Evolutionary conservation across 768 basidiomycete genomes (phyloP).

Genomic region (Mycena venus): DNA sequence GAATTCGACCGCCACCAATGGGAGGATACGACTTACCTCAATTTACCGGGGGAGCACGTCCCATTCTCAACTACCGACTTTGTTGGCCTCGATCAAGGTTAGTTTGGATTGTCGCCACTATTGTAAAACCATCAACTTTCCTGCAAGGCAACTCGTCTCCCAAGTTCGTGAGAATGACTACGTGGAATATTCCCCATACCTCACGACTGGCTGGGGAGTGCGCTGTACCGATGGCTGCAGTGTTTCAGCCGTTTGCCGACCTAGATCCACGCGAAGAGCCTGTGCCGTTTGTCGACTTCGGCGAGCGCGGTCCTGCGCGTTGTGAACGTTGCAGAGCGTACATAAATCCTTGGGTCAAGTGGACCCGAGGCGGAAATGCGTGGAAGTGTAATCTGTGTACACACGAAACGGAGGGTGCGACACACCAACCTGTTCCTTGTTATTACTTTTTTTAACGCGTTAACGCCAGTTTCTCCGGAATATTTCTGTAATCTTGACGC

Average conservation of each 20-base stretch:
- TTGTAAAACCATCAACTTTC: not conserved
- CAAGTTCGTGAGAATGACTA: conserved; percentile 89
- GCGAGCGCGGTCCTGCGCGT: conserved; percentile 81
- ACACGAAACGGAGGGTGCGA: conserved; percentile 86
- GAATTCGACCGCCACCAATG: conserved; percentile 85
- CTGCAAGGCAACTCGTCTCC: conserved; percentile 87
- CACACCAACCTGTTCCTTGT: conserved; percentile 1
- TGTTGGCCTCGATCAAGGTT: conserved; percentile 91
- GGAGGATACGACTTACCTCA: conserved; percentile 78
- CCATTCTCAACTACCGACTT: conserved; percentile 92
- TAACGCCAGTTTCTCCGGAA: conserved; percentile 72
- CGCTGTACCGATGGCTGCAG: conserved; percentile 85
- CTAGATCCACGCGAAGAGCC: conserved; percentile 83
- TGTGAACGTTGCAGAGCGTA: conserved; percentile 91
- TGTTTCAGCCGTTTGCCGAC: conserved; percentile 93
- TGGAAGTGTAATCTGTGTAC: conserved; percentile 96
- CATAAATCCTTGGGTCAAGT: conserved; percentile 94
- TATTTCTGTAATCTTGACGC: conserved; percentile 90
- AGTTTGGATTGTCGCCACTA: not conserved
- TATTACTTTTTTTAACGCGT: not conserved
- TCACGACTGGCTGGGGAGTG: conserved; percentile 86
- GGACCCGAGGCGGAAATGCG: conserved; percentile 82
- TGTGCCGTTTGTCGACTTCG: conserved; percentile 82
- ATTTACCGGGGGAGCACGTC: conserved; percentile 68
- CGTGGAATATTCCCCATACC: conserved; percentile 89